A percentile compares a stretch with the other conserved stretches of the same genome.
Evolutionary conservation across 2,329 filamentous ascomycete species (phyloP).

Genomic region (Fusarium paranaense): DNA sequence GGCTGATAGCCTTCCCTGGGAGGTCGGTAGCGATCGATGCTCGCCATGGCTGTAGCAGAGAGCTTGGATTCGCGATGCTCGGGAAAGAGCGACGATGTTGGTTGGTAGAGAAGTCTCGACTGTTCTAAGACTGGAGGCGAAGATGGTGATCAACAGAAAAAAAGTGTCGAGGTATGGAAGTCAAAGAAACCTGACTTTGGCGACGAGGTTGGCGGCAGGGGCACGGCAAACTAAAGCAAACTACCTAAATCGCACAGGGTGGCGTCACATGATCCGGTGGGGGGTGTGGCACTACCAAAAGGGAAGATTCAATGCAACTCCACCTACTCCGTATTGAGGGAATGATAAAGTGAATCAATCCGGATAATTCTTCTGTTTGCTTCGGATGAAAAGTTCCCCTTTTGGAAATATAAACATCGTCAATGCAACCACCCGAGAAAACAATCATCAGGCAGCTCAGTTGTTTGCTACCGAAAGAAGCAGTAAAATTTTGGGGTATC

Average conservation of each 20-base stretch:
- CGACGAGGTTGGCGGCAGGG: conserved; percentile 41
- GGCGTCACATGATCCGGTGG: conserved; percentile 38
- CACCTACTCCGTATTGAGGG: conserved; percentile 5
- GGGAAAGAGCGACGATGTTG: conserved; percentile 23
- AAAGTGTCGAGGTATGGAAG: conserved; percentile 24
- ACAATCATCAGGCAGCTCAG: not conserved
- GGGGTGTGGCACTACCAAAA: conserved; percentile 18
- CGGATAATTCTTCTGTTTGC: not conserved
- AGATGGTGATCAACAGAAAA: conserved; percentile 25
- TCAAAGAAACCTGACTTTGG: conserved; percentile 38
- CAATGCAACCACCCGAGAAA: not conserved
- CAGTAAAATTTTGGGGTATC: conserved; percentile 42
- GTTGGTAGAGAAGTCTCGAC: conserved; percentile 41
- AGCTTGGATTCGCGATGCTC: conserved; percentile 42
- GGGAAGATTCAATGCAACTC: conserved; percentile 19
- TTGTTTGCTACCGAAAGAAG: conserved; percentile 3
- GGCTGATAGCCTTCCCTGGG: conserved; percentile 69
- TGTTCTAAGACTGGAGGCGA: conserved; percentile 11
- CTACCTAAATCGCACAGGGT: conserved; percentile 36
- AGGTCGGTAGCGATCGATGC: conserved; percentile 69
- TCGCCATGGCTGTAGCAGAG: conserved; percentile 61
- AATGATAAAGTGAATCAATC: not conserved
- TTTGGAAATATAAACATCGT: not conserved
- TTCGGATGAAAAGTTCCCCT: not conserved
- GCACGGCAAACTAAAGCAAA: conserved; percentile 21